Evolutionary conservation across 352 stramenopile genomes (phyloP), one percentile per base, ranked within the genome.

Genomic region (Pythium apleroticum): DNA sequence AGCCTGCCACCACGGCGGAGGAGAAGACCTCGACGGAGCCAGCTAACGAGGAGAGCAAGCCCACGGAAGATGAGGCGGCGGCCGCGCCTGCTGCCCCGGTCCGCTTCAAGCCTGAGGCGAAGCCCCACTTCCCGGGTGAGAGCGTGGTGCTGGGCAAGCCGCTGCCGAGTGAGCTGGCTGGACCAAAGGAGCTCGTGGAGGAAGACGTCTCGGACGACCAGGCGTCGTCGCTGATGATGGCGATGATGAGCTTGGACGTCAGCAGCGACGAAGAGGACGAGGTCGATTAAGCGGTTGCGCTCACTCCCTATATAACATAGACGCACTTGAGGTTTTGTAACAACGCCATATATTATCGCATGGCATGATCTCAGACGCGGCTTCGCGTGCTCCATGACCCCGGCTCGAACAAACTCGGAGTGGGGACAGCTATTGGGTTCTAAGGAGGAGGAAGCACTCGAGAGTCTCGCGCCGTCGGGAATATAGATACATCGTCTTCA

Each of bases 211-310:
- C 76, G 19, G 80, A 90, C n/a, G 72, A 84, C 53, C 62, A 90
- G 49, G 86, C 86, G n/a, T 77, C 79, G 17, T 72, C 76, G 31
- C 64, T 95, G 27, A 72, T 81, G 19, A 77, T 78, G 55, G 86
- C 93, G 63, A 91, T 92, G 63, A 76, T 70, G 41, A 75, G 76
- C 28, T 60, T 95, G 17, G 86, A 95, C 46, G 86, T 95, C n/a
- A 93, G 84, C 62, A 95, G 84, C 30, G 84, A 93, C 57, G 86
- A 91, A 71, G 83, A 95, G 69, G 86, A 92, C 24, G 69, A 86
- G 6, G 74, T 70, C n/a, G 63, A 70, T 33, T 70, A 65, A 33
- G 30, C 30, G 5, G 30, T 10, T 33, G 30, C 20, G 2, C 2
- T 33, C 46, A 28, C 41, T 25, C 41, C 24, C 41, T 49, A 49